These are phyloP conservation scores for Kodamaea suecica DNA, from an alignment of 1,139 yeast species.

Conservation along the genomic window DNA sequence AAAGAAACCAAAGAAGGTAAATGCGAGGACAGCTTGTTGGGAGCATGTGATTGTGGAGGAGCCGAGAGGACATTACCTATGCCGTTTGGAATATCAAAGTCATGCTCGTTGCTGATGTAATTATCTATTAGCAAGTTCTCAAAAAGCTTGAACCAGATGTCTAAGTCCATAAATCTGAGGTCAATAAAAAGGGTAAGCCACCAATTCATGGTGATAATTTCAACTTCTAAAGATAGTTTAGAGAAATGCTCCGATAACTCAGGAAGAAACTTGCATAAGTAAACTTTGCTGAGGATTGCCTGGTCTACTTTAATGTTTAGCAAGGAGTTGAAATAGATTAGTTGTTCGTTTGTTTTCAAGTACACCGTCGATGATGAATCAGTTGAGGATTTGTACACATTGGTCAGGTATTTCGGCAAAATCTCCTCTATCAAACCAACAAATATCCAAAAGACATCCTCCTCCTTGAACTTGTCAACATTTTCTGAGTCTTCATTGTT, in stretches of 20 bases:
- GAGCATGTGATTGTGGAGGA: constrained; percentile 1
- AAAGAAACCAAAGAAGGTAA: constrained; percentile 2
- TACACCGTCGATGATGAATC: constrained; percentile 1
- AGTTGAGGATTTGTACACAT: neutral
- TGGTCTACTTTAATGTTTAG: constrained; percentile 43
- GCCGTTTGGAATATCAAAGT: neutral
- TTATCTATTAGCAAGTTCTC: constrained; percentile 44
- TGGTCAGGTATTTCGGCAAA: constrained; percentile 37
- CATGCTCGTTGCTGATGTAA: constrained; percentile 5
- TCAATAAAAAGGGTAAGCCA: constrained; percentile 56
- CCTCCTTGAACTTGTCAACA: constrained; percentile 34
- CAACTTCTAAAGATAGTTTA: constrained; percentile 41
- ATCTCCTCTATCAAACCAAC: constrained; percentile 51
- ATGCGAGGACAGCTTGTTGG: neutral
- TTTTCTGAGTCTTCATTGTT: constrained; percentile 12
- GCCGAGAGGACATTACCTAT: neutral
- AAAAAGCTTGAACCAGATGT: constrained; percentile 51
- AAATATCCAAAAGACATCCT: constrained; percentile 58
- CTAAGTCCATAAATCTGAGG: constrained; percentile 45
- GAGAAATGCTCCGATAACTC: constrained; percentile 37
- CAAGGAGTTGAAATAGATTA: constrained; percentile 30
- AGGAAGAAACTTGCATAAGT: constrained; percentile 34
- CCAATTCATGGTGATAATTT: constrained; percentile 57
- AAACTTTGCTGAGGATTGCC: constrained; percentile 19
- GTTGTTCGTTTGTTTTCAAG: constrained; percentile 4